phyloP scores from a whole-genome alignment of 148 eudicot genomes.

The Rhododendron kiyosumense region DNA sequence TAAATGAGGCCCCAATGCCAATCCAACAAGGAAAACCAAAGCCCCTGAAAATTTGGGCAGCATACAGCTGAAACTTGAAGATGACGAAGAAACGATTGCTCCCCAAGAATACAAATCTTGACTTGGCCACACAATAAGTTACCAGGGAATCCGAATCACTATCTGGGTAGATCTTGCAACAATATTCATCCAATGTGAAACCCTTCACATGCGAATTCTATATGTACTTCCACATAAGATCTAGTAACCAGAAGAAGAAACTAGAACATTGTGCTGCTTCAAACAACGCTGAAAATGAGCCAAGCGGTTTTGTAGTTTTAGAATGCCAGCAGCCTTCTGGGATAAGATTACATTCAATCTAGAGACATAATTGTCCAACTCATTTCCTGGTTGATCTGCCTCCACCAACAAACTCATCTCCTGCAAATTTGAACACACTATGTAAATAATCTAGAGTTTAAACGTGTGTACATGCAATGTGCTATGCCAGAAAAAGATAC shows the following conservation, averaged over 20 bases:
- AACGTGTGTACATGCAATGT: neutral
- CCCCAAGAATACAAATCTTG: neutral
- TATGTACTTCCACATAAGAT: slow-evolving; percentile 4
- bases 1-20: neutral
- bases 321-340: slow-evolving; percentile 85
- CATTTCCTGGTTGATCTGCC: slow-evolving; percentile 93
- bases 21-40: neutral
- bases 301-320: slow-evolving; percentile 75
- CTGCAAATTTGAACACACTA: slow-evolving; percentile 26
- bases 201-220: neutral
- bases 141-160: neutral
- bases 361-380: slow-evolving; percentile 71
- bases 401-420: slow-evolving; percentile 92
- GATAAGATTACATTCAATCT: slow-evolving; percentile 73
- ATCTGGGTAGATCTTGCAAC: neutral
- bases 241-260: slow-evolving; percentile 59
- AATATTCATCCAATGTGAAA: neutral
- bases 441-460: neutral
- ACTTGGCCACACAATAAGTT: neutral
- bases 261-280: slow-evolving; percentile 71
- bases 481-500: neutral
- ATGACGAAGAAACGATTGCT: neutral
- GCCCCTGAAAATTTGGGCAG: neutral
- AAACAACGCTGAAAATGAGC: slow-evolving; percentile 83
- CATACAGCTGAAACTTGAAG: neutral